Evolutionary conservation across 2,329 filamentous ascomycete genomes (phyloP).

Genomic region (Arachnomyces sp.): DNA sequence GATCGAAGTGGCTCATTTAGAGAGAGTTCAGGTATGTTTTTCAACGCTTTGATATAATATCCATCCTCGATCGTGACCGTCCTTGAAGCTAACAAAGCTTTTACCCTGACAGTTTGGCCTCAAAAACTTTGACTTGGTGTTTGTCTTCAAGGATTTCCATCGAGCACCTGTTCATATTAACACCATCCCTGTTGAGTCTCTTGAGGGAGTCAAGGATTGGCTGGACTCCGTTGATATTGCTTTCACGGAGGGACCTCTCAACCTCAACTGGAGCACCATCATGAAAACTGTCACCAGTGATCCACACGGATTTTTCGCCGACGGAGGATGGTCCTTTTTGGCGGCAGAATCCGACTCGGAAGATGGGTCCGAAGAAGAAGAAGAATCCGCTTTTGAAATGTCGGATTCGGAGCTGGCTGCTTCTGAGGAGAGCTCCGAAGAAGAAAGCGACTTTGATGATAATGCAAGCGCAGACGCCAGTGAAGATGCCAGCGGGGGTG

Average conservation of each 20-base stretch:
- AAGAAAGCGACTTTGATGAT: slow-evolving; percentile 88
- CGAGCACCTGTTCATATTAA: slow-evolving; percentile 91
- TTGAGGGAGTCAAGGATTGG: slow-evolving; percentile 97
- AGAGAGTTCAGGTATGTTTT: slow-evolving; percentile 63
- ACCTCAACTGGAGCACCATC: slow-evolving; percentile 97
- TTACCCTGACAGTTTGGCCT: slow-evolving; percentile 68
- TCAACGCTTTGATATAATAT: no score
- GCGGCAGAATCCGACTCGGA: slow-evolving; percentile 82
- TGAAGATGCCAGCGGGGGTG: slow-evolving; percentile 52
- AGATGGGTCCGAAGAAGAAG: slow-evolving; percentile 66
- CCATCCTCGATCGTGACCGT: background rate
- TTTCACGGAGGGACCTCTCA: slow-evolving; percentile 87
- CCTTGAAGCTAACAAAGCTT: slow-evolving; percentile 18
- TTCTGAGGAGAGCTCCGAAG: slow-evolving; percentile 71
- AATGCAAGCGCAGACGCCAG: slow-evolving; percentile 72
- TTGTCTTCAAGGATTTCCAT: slow-evolving; percentile 95
- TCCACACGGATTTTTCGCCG: slow-evolving; percentile 87
- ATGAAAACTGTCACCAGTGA: slow-evolving; percentile 98
- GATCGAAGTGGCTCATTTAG: slow-evolving; percentile 91
- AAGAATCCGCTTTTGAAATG: slow-evolving; percentile 89
- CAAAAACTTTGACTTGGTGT: slow-evolving; percentile 98
- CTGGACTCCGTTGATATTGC: slow-evolving; percentile 92
- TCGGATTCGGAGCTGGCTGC: slow-evolving; percentile 70
- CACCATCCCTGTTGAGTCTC: slow-evolving; percentile 90
- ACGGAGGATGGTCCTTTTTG: slow-evolving; percentile 93